Conservation (phyloP, 371 early-diverging fungal species). For the Apophysomyces ossiformis region DNA sequence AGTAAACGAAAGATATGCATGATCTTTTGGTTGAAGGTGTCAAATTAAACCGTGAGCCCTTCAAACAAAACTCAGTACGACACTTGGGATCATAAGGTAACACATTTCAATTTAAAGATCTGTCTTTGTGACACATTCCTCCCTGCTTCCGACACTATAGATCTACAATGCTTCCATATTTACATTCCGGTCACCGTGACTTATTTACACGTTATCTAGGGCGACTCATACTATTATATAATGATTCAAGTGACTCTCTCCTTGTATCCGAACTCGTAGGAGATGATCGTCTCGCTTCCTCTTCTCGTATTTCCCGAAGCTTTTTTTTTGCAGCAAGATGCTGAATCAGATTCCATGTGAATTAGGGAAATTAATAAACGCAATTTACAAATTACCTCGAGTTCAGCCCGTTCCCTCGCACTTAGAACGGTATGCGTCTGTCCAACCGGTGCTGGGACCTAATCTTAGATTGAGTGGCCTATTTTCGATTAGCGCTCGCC, state of each 20-base stretch:
- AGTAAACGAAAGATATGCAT: no score
- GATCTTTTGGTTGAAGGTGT: no score
- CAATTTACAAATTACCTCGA: slow-evolving; percentile 19
- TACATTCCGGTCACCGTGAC: background rate
- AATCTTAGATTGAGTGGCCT: background rate
- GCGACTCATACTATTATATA: background rate
- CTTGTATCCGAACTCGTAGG: background rate
- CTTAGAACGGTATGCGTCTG: slow-evolving; percentile 14
- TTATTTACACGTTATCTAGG: background rate
- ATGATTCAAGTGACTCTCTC: background rate
- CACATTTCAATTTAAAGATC: background rate
- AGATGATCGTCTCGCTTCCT: slow-evolving; percentile 16
- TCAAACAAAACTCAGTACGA: no score
- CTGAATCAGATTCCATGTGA: slow-evolving; percentile 7
- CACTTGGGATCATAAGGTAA: background rate
- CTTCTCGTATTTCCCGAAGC: slow-evolving; percentile 15
- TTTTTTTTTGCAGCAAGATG: slow-evolving; percentile 24
- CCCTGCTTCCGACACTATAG: no score
- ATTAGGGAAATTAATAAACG: background rate
- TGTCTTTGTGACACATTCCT: background rate
- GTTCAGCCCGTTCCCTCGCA: slow-evolving; percentile 21
- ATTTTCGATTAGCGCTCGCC: background rate
- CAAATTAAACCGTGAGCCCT: no score
- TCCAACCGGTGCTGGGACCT: slow-evolving; percentile 15
- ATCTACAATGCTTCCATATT: background rate